phyloP scores from a whole-genome alignment of 208 protist species.

The Leishmania major region DNA sequence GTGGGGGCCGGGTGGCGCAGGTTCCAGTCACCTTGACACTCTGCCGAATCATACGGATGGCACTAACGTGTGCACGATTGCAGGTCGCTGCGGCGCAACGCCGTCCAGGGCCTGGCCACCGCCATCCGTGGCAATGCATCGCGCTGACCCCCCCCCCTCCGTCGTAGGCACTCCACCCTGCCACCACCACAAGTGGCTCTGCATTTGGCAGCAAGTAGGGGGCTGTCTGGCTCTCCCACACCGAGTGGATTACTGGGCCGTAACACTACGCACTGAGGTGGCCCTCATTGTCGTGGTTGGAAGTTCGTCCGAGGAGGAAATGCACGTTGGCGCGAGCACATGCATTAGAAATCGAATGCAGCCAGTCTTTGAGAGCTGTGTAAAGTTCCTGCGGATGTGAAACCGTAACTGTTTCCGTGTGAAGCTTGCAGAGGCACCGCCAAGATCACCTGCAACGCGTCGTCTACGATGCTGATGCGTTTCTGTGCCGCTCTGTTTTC shows the following conservation, averaged over 20 bases:
- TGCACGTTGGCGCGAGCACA: too few relatives aligned
- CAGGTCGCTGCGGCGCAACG: background rate
- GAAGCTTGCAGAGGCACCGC: too few relatives aligned
- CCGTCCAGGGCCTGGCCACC: background rate
- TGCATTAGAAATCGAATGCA: too few relatives aligned
- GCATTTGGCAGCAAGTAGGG: background rate
- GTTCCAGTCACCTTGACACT: background rate
- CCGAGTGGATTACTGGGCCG: background rate
- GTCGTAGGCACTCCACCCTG: background rate
- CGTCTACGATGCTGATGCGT: too few relatives aligned
- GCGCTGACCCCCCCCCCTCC: background rate
- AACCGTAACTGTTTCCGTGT: too few relatives aligned
- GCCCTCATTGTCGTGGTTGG: too few relatives aligned
- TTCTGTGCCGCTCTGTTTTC: background rate
- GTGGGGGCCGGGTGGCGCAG: background rate
- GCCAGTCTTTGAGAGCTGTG: too few relatives aligned
- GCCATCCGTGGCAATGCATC: background rate
- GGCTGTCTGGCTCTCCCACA: background rate
- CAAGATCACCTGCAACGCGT: too few relatives aligned
- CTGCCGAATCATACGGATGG: background rate
- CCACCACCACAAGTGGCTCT: background rate
- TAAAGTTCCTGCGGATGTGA: too few relatives aligned
- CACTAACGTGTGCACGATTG: background rate
- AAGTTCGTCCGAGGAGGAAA: too few relatives aligned
- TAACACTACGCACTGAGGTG: too few relatives aligned